Percentiles rank a stretch among this genome's conserved stretches.
Evolutionary conservation across 495 filamentous ascomycete species (phyloP).

Genomic region (Annulohypoxylon maeteangense): DNA sequence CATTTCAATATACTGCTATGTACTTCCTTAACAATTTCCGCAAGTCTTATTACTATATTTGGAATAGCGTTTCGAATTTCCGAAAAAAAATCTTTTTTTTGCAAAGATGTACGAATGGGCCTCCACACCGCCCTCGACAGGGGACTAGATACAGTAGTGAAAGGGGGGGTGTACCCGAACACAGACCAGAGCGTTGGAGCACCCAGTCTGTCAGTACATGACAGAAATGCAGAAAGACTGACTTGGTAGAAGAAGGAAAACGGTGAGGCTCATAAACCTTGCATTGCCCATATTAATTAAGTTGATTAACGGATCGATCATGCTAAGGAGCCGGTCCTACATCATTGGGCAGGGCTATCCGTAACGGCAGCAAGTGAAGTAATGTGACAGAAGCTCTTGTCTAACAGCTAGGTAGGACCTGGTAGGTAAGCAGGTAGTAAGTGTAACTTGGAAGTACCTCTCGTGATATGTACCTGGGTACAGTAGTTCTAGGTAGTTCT

Average conservation of each 20-base stretch:
- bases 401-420: background rate
- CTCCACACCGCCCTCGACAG: too few species aligned
- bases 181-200: constrained; percentile 29
- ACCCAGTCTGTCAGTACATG: constrained; percentile 22
- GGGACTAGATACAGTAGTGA: constrained; percentile 12
- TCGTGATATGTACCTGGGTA: background rate
- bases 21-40: too few species aligned
- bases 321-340: constrained; percentile 5
- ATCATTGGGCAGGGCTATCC: constrained; percentile 6
- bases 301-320: constrained; percentile 13
- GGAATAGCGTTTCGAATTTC: too few species aligned
- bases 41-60: too few species aligned
- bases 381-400: constrained; percentile 1
- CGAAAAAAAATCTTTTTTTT: too few species aligned
- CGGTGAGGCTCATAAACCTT: constrained; percentile 28
- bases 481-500: too few species aligned
- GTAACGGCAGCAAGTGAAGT: constrained; percentile 11
- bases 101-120: too few species aligned
- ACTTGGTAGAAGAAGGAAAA: constrained; percentile 18
- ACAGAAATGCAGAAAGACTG: constrained; percentile 15
- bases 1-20: too few species aligned
- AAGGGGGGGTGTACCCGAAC: constrained; percentile 24
- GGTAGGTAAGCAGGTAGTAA: background rate
- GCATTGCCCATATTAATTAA: constrained; percentile 20
- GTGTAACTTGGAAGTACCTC: background rate